Base-by-base conservation (phyloP, 768 basidiomycete genomes). In the Rhizopogon vesiculosus region DNA sequence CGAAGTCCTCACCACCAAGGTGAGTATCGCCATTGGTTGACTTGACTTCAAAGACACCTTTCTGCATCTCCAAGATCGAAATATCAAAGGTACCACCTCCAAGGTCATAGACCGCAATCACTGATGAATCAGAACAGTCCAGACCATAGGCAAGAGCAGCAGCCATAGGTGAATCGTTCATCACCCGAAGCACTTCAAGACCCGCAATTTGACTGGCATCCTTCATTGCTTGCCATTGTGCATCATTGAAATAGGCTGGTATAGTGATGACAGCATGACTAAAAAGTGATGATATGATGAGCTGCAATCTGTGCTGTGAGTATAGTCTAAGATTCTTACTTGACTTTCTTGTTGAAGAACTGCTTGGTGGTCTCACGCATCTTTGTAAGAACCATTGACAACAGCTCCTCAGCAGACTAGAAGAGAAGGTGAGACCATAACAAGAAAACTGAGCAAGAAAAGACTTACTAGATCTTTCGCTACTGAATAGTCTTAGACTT, bases 11-110 rank as follows among this genome's bases (percentile, higher is more conserved):
- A 69, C 87, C 87, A 62, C 93, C 97, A 56, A 99, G 84, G 70
- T 99, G 97, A 15, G 97, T 98, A 73, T 99, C 96, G 69, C 97
- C 97, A 68, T 98, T 98, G 54, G 97, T 99, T 0, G 97, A 98
- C 79, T 98, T 99, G 69, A 99, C 97, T 74, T 98, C 97, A 72
- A 98, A 99, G 9, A 99, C 95, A 64, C 96, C 97, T 74, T 97
- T 95, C 74, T 98, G 93, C 93, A 98, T 98, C 76, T 98, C 95
- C 54, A 99, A 80, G 62, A 99, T 95, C 29, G 97, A 99, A 66
- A 99, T 93, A 93, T 98, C 96, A 72, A 98, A 98, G 22, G 96
- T 98, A 55, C 96, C 96, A 64, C 96, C 96, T 63, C 96, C 96
- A 31, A 98, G 82, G 79, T 99, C 97, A 70, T 98, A 99, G 56